Base-by-base conservation (phyloP, 1,139 yeast species). In the Candida tetrigidarum region DNA sequence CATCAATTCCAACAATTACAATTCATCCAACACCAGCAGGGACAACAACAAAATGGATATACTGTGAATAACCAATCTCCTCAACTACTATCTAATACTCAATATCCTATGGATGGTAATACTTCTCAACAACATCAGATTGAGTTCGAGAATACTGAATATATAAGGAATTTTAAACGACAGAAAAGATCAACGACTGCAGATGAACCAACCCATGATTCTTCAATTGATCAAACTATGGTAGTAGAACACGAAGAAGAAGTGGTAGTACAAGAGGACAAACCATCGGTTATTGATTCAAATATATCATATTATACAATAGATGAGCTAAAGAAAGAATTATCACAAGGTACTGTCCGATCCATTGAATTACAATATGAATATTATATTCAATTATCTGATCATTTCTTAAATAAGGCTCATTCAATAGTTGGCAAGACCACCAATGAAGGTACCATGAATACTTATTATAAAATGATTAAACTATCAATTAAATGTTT, bases 401-500 rank as follows among this genome's bases (percentile, higher is more conserved):
- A 63, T 10, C 54, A 41, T 38, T 67, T 64, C 19, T 18, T 63
- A 5, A 23, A 47, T 4, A 50, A 53, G 20, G 76, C 77, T 5
- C 67, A 64, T 48, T 44, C 42, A 10, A 12, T 19, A 2, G 25
- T 46, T 2, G 67, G 55, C 2, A 35, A 52, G 2, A 33, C 42
- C 7, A 48, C 58, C 1, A 48, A 46, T 16, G 38, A 55, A 1
- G 25, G 39, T 12, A 20, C 39, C 6, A 35, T 58, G 2, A 44
- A 53, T 9, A 52, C 51, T 1, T 78, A 78, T 50, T 63, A 56
- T 45, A 62, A 61, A 30, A 54, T 69, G 49, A 62, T 79, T n/a
- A 71, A 63, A 44, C 51, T 69, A 3, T 60, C 80, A 1, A 57
- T 79, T 28, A 69, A 71, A 40, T 59, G 75, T 7, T 54, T 78